Evolutionary conservation across 2,329 filamentous ascomycete genomes (phyloP), one percentile per base, ranked within the genome.

Genomic region (Calonectria montana): DNA sequence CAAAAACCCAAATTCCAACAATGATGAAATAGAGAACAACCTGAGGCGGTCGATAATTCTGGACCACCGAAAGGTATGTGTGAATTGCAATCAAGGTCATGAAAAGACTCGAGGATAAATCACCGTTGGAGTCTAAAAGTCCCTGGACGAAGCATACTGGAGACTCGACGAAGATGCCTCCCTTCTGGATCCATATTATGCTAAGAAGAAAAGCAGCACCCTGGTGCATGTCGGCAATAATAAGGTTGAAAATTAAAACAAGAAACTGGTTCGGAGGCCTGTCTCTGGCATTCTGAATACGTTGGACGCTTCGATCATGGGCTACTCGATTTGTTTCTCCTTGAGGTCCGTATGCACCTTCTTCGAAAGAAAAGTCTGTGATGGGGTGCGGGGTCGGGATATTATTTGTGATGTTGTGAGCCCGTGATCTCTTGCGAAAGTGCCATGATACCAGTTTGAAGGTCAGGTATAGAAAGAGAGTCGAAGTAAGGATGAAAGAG

Each of bases 211-310:
- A 94, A 8, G 91, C 89, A 2, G 89, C 79, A 10, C 89, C 87
- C 78, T 94, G 92, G 77, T 92, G 90, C 63, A 92, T 86, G 77
- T 94, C 92, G 70, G 92, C 91, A 47, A 92, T 82, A 16, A 94
- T 84, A 3, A 94, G 88, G 80, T 94, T 94, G 81, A 92, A 90
- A 69, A 94, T 90, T n/a, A 94, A 85, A 2, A 94, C 85, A 41
- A 93, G 86, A 78, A 93, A 92, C 81, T 94, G 92, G 75, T 93
- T 93, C 2, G 87, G 87, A 25, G 73, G 69, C 50, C 57, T 50
- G 35, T 53, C 45, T 18, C 37, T 63, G 18, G 70, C 73, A 35
- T 64, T 65, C 23, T 66, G 39, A 10, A 75, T 65, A 3, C 70
- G 73, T 35, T 59, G 21, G 8, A 62, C 65, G 18, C 48, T 68